Base-by-base conservation (phyloP, 768 basidiomycete species). In the Strobilomyces echinocephalus region DNA sequence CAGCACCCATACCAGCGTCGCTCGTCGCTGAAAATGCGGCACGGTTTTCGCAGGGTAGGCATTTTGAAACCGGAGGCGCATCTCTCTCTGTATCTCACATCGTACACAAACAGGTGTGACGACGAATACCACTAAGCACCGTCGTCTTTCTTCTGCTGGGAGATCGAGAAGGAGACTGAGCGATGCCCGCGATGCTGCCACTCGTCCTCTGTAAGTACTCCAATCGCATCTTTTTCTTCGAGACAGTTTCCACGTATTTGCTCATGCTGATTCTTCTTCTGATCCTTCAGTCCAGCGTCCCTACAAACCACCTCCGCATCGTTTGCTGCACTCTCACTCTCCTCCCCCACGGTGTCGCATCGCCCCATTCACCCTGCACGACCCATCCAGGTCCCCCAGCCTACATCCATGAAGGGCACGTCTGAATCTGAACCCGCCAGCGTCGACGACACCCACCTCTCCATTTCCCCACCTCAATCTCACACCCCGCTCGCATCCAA, bases 151-250 rank as follows among this genome's bases (percentile, higher is more conserved):
- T 16, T 89, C 88, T 0, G 77, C 82, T 11, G 84, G 87, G 18
- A 82, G 87, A 69, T 75, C 80, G 24, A 81, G 82, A 64, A 78
- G 89, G 60, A 75, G 89, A 52, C 66, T 88, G 58, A 89, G 87
- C 68, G 89, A 91, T 67, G 88, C 88, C 24, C 75, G 85, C 46
- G 88, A 90, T 68, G 89, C 89, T 41, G 85, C 85, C 47, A 76
- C 75, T 52, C 76, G 89, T 47, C 86, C 86, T 49, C 80, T 81
- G 87, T 91, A 70, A 75, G 85, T 85, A 53, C 15, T 36, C 12
- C 24, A 35, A 33, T 36, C 35, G 28, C 18, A 8, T 34, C 28
- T 14, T 31, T 11, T 7, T 4, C n/a, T 12, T 6, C 30, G 14
- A 30, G 8, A 8, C 8, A n/a, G 24, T 24, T 2, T 24, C 24